Evolutionary conservation across 805 yeast species (phyloP).

Genomic region (Saccharomyces paradoxus): DNA sequence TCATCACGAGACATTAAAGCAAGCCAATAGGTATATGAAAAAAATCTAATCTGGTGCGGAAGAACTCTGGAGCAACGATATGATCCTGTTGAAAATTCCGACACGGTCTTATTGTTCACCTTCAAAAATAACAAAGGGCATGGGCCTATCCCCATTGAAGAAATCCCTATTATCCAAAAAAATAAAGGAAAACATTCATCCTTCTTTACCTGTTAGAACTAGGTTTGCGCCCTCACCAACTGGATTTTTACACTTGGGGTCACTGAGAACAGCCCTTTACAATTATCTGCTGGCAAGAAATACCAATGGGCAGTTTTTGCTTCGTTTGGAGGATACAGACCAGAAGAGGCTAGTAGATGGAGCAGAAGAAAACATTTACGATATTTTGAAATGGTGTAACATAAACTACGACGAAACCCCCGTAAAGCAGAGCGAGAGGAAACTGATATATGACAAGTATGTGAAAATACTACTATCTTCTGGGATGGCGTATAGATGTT

Average conservation of each 20-base stretch:
- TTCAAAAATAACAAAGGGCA: background rate
- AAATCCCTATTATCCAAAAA: slow-evolving; percentile 11
- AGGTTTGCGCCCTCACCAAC: slow-evolving; percentile 98
- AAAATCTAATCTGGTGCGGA: background rate
- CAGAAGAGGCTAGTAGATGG: slow-evolving; percentile 66
- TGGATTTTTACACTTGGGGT: slow-evolving; percentile 88
- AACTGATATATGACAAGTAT: slow-evolving; percentile 54
- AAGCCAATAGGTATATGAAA: background rate
- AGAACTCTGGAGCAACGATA: background rate
- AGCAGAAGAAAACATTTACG: slow-evolving; percentile 76
- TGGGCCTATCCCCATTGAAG: background rate
- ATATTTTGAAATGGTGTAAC: slow-evolving; percentile 71
- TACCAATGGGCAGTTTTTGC: slow-evolving; percentile 71
- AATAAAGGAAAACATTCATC: slow-evolving; percentile 30
- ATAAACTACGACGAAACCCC: slow-evolving; percentile 81
- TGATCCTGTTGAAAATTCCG: background rate
- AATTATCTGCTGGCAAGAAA: slow-evolving; percentile 74
- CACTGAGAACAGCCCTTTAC: slow-evolving; percentile 85
- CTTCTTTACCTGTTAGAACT: slow-evolving; percentile 59
- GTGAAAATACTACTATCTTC: slow-evolving; percentile 46
- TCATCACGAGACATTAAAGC: background rate
- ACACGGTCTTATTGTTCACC: background rate
- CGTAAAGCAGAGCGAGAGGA: slow-evolving; percentile 70
- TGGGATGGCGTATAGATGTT: slow-evolving; percentile 80
- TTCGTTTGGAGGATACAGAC: slow-evolving; percentile 91